Percentiles rank a stretch among this genome's conserved stretches.
phyloP scores from a whole-genome alignment of 208 protist species.

The Naegleria lovaniensis region DNA sequence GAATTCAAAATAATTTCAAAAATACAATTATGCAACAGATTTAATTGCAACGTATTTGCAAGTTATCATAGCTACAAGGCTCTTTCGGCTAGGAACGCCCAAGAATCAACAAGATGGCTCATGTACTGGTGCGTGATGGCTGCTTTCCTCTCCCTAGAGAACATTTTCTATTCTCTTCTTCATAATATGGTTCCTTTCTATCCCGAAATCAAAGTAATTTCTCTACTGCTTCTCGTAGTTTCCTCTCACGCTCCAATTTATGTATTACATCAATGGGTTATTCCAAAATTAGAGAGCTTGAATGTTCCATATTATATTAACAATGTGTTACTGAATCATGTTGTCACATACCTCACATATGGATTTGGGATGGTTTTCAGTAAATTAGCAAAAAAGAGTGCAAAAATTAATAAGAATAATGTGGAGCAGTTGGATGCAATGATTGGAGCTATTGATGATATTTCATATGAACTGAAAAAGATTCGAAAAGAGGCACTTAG shows the following conservation, averaged over 20 bases:
- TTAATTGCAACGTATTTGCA: background rate
- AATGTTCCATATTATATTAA: constrained; percentile 5
- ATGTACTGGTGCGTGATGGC: constrained; percentile 6
- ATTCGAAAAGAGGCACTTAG: background rate
- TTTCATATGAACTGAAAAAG: background rate
- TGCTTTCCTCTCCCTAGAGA: background rate
- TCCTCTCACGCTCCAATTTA: background rate
- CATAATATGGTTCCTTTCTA: background rate
- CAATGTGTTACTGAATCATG: background rate
- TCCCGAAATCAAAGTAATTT: background rate
- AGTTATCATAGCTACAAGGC: background rate
- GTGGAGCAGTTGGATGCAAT: background rate
- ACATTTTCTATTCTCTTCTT: background rate
- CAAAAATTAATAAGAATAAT: background rate
- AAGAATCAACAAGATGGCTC: background rate
- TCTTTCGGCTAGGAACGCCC: background rate
- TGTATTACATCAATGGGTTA: background rate
- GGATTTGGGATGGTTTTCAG: background rate
- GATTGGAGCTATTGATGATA: background rate
- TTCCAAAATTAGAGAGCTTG: background rate
- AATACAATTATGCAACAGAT: no score
- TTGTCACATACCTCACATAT: background rate
- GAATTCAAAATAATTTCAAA: no score
- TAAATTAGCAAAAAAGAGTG: background rate
- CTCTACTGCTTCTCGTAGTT: background rate